Conservation (phyloP, 1,284 basidiomycete species). For the Sanghuangporus baumii region DNA sequence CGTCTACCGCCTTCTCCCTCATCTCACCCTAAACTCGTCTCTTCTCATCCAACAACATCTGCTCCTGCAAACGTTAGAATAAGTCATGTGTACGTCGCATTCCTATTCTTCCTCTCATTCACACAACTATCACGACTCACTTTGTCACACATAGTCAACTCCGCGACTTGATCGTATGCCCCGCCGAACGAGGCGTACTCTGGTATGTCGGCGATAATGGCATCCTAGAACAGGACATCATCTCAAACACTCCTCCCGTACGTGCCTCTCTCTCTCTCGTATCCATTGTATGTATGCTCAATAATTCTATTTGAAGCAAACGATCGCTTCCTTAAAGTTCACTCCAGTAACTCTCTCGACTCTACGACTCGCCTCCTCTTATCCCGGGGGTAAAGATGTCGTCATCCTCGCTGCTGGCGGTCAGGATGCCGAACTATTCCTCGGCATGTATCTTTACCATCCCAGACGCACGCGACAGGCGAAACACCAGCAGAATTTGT, state of each 20-base stretch:
- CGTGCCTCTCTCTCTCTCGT: neutral
- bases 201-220: slow-evolving; percentile 53
- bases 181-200: slow-evolving; percentile 58
- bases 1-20: neutral
- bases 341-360: slow-evolving; percentile 66
- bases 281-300: neutral
- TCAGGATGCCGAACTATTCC: slow-evolving; percentile 73
- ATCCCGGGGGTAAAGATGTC: slow-evolving; percentile 37
- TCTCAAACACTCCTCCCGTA: slow-evolving; percentile 29
- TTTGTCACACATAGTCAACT: slow-evolving; percentile 58
- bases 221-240: slow-evolving; percentile 66
- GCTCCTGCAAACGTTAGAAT: slow-evolving; percentile 50
- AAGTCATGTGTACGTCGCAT: slow-evolving; percentile 66
- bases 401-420: slow-evolving; percentile 79
- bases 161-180: slow-evolving; percentile 71
- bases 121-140: neutral
- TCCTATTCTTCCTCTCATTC: neutral
- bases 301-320: neutral
- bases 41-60: slow-evolving; percentile 39
- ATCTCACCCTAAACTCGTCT: slow-evolving; percentile 19
- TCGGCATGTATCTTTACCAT: slow-evolving; percentile 43
- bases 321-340: slow-evolving; percentile 52
- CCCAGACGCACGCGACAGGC: neutral
- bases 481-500: neutral
- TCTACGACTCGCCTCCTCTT: slow-evolving; percentile 38